Conservation (phyloP, 129 eudicot species). For the Flaveria sonorensis region DNA sequence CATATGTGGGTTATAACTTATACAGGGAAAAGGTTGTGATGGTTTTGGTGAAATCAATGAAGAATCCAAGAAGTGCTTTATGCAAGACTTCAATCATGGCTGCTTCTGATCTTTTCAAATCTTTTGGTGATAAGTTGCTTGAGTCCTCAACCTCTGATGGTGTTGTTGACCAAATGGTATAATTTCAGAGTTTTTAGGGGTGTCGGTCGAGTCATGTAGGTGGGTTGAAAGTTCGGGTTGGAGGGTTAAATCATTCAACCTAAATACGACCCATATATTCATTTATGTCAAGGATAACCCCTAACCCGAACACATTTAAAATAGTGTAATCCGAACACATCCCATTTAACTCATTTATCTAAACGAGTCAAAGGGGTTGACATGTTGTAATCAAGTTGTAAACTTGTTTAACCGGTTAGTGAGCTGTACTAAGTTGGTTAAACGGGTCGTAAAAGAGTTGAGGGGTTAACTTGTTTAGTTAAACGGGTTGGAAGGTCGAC, state of each 20-base stretch:
- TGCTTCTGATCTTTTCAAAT: conserved; percentile 73
- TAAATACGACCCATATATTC: background rate
- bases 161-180: conserved; percentile 80
- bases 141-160: conserved; percentile 53
- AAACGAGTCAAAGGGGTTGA: background rate
- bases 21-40: conserved; percentile 80
- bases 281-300: background rate
- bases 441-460: too few species aligned
- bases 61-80: conserved; percentile 97
- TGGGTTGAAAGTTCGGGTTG: background rate
- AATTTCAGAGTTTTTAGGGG: background rate
- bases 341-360: background rate
- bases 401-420: background rate
- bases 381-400: too few species aligned
- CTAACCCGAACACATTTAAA: background rate
- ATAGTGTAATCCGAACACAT: background rate
- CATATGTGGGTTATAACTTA: background rate
- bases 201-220: background rate
- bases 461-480: too few species aligned
- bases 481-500: background rate
- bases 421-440: background rate
- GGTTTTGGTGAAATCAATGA: conserved; percentile 81
- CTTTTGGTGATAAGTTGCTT: conserved; percentile 75
- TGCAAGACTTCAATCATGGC: conserved; percentile 95
- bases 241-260: background rate